These are phyloP conservation scores for Knufia fluminis DNA, from an alignment of 2,329 filamentous ascomycete genomes.

Conservation along the genomic window DNA sequence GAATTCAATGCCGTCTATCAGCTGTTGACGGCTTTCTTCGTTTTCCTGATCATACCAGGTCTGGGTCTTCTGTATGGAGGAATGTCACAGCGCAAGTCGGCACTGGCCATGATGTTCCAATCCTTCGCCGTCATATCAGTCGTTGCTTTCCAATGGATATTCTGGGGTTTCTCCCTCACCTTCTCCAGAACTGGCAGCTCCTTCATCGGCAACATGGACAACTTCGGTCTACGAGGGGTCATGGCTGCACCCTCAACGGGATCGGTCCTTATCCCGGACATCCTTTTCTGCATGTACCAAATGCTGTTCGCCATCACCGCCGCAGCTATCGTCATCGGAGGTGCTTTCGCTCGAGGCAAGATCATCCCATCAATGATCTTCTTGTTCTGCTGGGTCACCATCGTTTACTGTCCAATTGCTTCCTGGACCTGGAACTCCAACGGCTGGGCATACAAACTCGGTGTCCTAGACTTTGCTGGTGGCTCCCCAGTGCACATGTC, in stretches of 20 bases:
- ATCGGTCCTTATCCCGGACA: slow-evolving; percentile 50
- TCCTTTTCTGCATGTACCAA: slow-evolving; percentile 59
- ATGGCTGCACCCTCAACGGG: slow-evolving; percentile 50
- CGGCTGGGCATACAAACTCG: slow-evolving; percentile 61
- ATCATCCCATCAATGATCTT: slow-evolving; percentile 58
- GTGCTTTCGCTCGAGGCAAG: slow-evolving; percentile 54
- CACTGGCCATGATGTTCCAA: slow-evolving; percentile 54
- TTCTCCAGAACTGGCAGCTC: slow-evolving; percentile 51
- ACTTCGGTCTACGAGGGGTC: slow-evolving; percentile 52
- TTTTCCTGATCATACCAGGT: slow-evolving; percentile 59
- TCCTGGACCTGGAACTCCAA: slow-evolving; percentile 71
- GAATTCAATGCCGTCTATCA: slow-evolving; percentile 56
- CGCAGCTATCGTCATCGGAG: slow-evolving; percentile 56
- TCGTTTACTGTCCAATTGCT: slow-evolving; percentile 60
- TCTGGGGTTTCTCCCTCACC: slow-evolving; percentile 56
- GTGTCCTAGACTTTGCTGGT: slow-evolving; percentile 65
- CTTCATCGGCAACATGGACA: slow-evolving; percentile 54
- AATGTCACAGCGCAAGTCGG: slow-evolving; percentile 53
- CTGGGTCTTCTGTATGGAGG: slow-evolving; percentile 58
- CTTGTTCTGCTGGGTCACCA: slow-evolving; percentile 62
- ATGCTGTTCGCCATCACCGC: slow-evolving; percentile 49
- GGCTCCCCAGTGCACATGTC: slow-evolving; percentile 68
- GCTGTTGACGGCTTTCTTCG: slow-evolving; percentile 50
- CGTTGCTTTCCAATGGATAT: slow-evolving; percentile 47
- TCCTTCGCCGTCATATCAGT: slow-evolving; percentile 48